Conservation (phyloP, 805 yeast genomes). For the Candida maesae region DNA sequence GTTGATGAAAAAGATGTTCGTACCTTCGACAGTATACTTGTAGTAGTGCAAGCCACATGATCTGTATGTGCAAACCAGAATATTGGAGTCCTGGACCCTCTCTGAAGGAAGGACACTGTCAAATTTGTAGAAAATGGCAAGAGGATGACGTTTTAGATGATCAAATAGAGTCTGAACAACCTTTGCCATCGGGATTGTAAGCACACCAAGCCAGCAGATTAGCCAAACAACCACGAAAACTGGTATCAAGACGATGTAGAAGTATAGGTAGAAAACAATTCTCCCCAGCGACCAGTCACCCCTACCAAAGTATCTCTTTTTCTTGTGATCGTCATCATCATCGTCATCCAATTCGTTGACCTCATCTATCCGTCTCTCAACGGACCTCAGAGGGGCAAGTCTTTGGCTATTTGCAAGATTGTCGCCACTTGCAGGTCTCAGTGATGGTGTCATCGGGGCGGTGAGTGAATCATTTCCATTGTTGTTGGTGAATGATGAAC, state of each 20-base stretch:
- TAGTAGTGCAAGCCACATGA: constrained; percentile 91
- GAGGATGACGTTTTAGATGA: constrained; percentile 86
- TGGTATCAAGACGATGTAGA: constrained; percentile 70
- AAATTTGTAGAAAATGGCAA: constrained; percentile 73
- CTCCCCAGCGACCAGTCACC: constrained; percentile 90
- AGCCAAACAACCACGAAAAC: constrained; percentile 49
- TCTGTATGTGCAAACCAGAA: constrained; percentile 85
- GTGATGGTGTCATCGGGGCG: constrained; percentile 11
- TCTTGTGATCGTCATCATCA: constrained; percentile 28
- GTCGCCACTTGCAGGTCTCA: constrained; percentile 8
- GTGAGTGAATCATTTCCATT: constrained; percentile 3
- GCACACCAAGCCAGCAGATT: constrained; percentile 76
- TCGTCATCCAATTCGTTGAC: constrained; percentile 6
- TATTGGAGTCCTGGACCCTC: constrained; percentile 39
- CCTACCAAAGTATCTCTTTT: constrained; percentile 75
- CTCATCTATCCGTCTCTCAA: constrained; percentile 6
- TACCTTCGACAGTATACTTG: constrained; percentile 94
- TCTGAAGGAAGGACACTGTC: constrained; percentile 35
- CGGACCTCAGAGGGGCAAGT: constrained; percentile 5
- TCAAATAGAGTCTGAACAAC: constrained; percentile 61
- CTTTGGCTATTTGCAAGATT: constrained; percentile 8
- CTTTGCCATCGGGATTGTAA: constrained; percentile 92
- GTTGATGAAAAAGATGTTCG: constrained; percentile 88
- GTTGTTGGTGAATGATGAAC: constrained; percentile 22
- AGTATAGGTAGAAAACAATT: constrained; percentile 66